Conservation (phyloP, 2,329 filamentous ascomycete genomes). For the Dactylellina leptospora region DNA sequence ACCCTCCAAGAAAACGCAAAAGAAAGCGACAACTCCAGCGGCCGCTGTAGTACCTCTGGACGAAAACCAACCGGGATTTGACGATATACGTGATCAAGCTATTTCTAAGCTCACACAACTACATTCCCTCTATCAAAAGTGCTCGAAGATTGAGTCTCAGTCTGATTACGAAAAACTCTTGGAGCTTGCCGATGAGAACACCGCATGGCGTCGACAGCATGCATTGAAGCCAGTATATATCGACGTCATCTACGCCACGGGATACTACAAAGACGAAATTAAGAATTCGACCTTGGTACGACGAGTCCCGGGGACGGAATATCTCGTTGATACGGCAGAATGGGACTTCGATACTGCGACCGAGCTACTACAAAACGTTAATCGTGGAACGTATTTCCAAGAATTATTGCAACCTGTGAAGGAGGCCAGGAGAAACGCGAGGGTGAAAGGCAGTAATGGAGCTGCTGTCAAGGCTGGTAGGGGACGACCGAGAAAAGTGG, state of each 20-base stretch:
- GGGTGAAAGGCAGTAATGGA: constrained; percentile 10
- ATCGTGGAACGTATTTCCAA: constrained; percentile 42
- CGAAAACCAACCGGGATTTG: constrained; percentile 49
- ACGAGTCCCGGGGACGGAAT: constrained; percentile 39
- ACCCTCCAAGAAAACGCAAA: constrained; percentile 4
- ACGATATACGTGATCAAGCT: constrained; percentile 49
- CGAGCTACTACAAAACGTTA: constrained; percentile 47
- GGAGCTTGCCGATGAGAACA: constrained; percentile 37
- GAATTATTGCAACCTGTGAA: constrained; percentile 48
- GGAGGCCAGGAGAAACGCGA: constrained; percentile 36
- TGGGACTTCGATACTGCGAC: constrained; percentile 49
- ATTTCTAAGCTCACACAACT: constrained; percentile 43
- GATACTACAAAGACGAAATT: constrained; percentile 41
- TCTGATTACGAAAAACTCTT: constrained; percentile 39
- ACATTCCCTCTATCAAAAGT: constrained; percentile 42
- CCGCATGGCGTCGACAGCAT: constrained; percentile 42
- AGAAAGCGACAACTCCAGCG: constrained; percentile 15
- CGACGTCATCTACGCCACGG: constrained; percentile 43
- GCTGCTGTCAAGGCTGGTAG: constrained; percentile 6
- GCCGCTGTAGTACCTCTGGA: constrained; percentile 37
- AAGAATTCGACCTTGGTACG: constrained; percentile 32
- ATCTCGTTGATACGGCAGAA: constrained; percentile 43
- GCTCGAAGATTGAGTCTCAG: constrained; percentile 11
- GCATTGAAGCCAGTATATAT: constrained; percentile 43
- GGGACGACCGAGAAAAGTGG: constrained; percentile 35